Base-by-base conservation (phyloP, 2,329 filamentous ascomycete species). In the Paracoccidioides brasiliensis region DNA sequence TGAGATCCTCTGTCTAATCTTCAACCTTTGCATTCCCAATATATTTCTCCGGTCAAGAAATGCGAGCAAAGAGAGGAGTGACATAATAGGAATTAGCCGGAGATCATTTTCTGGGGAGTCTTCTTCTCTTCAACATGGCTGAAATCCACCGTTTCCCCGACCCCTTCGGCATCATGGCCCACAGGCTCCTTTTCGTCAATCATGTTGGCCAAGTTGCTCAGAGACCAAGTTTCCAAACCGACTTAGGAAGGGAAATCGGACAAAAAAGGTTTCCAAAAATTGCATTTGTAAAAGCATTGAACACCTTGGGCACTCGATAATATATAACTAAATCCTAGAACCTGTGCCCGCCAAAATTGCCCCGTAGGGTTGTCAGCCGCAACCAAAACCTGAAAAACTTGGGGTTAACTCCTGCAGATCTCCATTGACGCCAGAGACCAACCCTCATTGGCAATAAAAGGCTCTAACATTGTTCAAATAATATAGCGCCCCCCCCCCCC, bases 71-170 rank as follows among this genome's bases (percentile, higher is more conserved):
- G 72, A 72, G 1, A 72, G 62, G 0, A 72, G 46, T 0, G 70
- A 66, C 4, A 72, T 63, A 63, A 71, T 69, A 15, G 69, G 69
- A 35, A 72, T 68, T 5, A 72, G 55, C 3, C 66, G 65, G 22
- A 68, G 53, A 51, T 72, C 67, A 72, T 70, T 55, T 70, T 72
- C 61, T 69, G 66, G 37, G 72, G 61, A 32, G 70, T 66, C 48
- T 64, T 65, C 57, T 69, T 70, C 52, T 69, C 68, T 52, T 70
- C 66, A 5, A 71, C 63, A 54, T 69, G 66, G 22, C 66, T 66
- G 49, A 71, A 71, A 5, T 56, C 44, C n/a, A 35, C n/a, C 4
- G 48, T 37, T n/a, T 37, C 32, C 3, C 33, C 52, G 12, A n/a
- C 37, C 6, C 52, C 52, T n/a, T 54, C 52, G 5, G 28, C 10